These are phyloP conservation scores for Arthrinium phaeospermum DNA, from an alignment of 2,329 filamentous ascomycete species.

Conservation along the genomic window DNA sequence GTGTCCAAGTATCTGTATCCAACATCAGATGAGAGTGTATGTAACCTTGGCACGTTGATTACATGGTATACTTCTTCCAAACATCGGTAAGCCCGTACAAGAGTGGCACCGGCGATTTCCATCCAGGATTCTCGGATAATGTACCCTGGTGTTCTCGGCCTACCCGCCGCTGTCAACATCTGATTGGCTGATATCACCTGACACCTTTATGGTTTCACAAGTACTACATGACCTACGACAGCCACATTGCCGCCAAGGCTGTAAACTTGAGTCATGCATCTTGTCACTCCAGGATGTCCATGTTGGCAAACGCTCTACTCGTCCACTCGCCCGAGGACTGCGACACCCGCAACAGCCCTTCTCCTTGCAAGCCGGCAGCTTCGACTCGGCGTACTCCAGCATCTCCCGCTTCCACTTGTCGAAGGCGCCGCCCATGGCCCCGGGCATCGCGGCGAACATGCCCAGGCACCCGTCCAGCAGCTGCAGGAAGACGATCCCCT, in stretches of 20 bases:
- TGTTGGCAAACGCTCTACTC: neutral
- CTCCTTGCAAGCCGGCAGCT: neutral
- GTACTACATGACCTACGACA: neutral
- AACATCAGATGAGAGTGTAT: too few relatives aligned
- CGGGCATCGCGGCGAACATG: neutral
- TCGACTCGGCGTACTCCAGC: neutral
- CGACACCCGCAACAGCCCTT: neutral
- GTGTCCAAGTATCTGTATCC: too few relatives aligned
- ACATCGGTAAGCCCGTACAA: too few relatives aligned
- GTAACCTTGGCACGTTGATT: too few relatives aligned
- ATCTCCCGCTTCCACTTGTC: neutral
- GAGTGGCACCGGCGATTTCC: too few relatives aligned
- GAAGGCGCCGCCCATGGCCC: neutral
- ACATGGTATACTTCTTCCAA: too few relatives aligned
- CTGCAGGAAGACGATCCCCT: neutral
- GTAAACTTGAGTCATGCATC: neutral
- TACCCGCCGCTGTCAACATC: neutral
- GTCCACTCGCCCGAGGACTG: neutral
- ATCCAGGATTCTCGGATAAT: too few relatives aligned
- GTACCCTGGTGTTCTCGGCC: too few relatives aligned
- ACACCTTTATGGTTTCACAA: neutral
- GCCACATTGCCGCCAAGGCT: neutral
- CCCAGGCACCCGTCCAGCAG: neutral
- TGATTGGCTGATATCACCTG: neutral
- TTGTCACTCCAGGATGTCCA: neutral